phyloP scores from a whole-genome alignment of 2,329 filamentous ascomycete genomes.

The Colletotrichum nymphaeae region DNA sequence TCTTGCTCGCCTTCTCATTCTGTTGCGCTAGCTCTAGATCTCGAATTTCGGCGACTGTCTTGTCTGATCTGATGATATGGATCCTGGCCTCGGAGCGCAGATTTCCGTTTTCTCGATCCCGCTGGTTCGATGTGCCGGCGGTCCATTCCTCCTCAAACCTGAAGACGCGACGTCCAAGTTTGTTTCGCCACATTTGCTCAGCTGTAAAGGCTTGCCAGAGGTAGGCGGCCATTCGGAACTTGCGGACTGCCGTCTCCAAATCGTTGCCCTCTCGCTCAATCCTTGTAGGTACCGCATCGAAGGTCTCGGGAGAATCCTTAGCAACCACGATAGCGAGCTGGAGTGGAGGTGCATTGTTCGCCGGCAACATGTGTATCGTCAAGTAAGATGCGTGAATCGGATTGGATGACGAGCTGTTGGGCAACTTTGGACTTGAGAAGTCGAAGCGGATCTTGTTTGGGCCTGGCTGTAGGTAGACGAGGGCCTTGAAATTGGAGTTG shows the following conservation, averaged over 20 bases:
- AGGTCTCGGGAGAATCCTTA: constrained; percentile 88
- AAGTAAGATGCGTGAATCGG: constrained; percentile 83
- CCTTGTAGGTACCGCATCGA: constrained; percentile 83
- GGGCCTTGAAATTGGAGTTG: constrained; percentile 90
- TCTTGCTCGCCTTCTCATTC: constrained; percentile 74
- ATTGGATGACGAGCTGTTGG: constrained; percentile 73
- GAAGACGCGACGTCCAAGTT: constrained; percentile 86
- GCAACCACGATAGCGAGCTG: constrained; percentile 90
- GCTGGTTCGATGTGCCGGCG: constrained; percentile 80
- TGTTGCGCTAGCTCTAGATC: constrained; percentile 84
- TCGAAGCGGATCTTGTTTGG: constrained; percentile 91
- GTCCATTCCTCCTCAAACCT: constrained; percentile 97
- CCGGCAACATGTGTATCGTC: constrained; percentile 86
- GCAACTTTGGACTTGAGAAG: constrained; percentile 85
- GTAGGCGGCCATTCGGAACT: constrained; percentile 95
- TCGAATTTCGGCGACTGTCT: constrained; percentile 86
- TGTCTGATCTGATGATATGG: constrained; percentile 84
- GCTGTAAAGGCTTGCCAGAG: constrained; percentile 97
- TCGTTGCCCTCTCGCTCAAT: constrained; percentile 84
- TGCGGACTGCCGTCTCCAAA: constrained; percentile 82
- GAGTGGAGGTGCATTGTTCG: constrained; percentile 82
- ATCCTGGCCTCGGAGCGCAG: constrained; percentile 94
- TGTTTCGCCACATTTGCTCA: constrained; percentile 94
- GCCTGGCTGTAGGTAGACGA: constrained; percentile 91
- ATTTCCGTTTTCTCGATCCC: constrained; percentile 75